These are phyloP conservation scores for Hirschioporus abietinus DNA, from an alignment of 768 basidiomycete species.

Conservation along the genomic window DNA sequence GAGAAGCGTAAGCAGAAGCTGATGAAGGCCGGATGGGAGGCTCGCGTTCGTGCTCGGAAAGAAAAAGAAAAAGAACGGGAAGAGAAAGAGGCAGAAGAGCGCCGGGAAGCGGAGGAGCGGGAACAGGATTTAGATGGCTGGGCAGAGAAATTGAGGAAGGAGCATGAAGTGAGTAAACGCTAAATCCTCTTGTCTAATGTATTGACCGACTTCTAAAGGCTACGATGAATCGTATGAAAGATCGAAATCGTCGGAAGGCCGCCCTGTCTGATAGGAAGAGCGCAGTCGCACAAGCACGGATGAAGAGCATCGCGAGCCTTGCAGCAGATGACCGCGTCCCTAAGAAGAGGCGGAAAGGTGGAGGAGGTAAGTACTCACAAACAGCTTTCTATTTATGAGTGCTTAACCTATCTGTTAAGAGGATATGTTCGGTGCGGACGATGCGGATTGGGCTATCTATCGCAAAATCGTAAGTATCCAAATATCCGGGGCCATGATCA, in stretches of 20 bases:
- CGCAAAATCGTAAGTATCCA: slow-evolving; percentile 76
- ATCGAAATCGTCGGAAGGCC: slow-evolving; percentile 69
- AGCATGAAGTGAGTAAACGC: slow-evolving; percentile 65
- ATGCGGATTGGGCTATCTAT: slow-evolving; percentile 97
- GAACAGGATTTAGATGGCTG: slow-evolving; percentile 67
- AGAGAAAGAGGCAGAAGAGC: slow-evolving; percentile 54
- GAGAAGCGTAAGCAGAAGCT: slow-evolving; percentile 94
- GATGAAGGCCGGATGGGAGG: slow-evolving; percentile 91
- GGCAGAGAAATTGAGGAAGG: slow-evolving; percentile 63
- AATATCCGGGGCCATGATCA: background rate
- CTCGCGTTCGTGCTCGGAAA: slow-evolving; percentile 72
- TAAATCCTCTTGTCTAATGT: slow-evolving; percentile 1
- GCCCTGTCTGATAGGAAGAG: slow-evolving; percentile 90
- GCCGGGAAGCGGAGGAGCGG: slow-evolving; percentile 71
- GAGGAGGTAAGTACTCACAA: slow-evolving; percentile 50
- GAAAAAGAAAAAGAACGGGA: slow-evolving; percentile 87
- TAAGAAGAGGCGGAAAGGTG: slow-evolving; percentile 81
- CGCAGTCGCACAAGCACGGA: slow-evolving; percentile 89
- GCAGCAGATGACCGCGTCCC: slow-evolving; percentile 81
- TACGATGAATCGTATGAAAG: slow-evolving; percentile 81
- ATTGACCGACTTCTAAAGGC: slow-evolving; percentile 37
- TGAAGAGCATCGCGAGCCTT: slow-evolving; percentile 92
- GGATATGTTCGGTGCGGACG: slow-evolving; percentile 90
- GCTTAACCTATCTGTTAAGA: slow-evolving; percentile 37
- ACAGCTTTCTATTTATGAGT: background rate